Percentiles rank a stretch among this genome's conserved stretches.
phyloP scores from a whole-genome alignment of 1,139 yeast species.

The Candida pseudoviswanathii region DNA sequence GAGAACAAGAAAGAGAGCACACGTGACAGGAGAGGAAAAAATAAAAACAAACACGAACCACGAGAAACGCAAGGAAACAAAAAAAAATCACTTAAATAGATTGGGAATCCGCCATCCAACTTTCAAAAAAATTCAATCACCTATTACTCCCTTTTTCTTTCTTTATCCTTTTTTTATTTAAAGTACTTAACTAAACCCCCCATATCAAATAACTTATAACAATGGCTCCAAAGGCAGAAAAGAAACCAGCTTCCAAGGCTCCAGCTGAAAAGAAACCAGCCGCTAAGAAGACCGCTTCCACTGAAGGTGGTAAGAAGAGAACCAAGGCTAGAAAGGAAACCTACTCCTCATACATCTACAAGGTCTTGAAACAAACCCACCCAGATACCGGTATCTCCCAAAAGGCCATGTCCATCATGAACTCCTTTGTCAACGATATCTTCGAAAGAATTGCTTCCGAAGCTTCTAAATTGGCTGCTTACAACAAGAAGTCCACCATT shows the following conservation, averaged over 20 bases:
- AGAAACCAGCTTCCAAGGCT: constrained; percentile 98
- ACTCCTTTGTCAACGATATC: constrained; percentile 97
- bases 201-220: too few relatives aligned
- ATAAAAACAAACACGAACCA: background rate
- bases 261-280: constrained; percentile 97
- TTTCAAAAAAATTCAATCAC: background rate
- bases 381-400: constrained; percentile 99
- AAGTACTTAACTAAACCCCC: too few relatives aligned
- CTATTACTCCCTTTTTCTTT: constrained; percentile 7
- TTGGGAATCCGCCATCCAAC: constrained; percentile 3
- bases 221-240: constrained; percentile 98
- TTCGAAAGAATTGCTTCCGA: constrained; percentile 96
- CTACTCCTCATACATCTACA: constrained; percentile 97
- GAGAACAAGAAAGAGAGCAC: background rate
- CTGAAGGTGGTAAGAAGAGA: constrained; percentile 90
- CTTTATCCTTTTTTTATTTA: constrained; percentile 5
- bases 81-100: constrained; percentile 11
- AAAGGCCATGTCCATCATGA: constrained; percentile 98
- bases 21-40: constrained; percentile 5
- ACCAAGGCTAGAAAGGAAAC: constrained; percentile 98
- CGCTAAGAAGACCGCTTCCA: constrained; percentile 89
- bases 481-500: constrained; percentile 98
- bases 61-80: background rate
- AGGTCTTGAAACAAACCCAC: constrained; percentile 97
- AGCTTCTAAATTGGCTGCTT: constrained; percentile 99